Percentiles rank a stretch among this genome's conserved stretches.
These are phyloP conservation scores for Aspergillus puulaauensis DNA, from an alignment of 2,329 filamentous ascomycete genomes.

Conservation along the genomic window DNA sequence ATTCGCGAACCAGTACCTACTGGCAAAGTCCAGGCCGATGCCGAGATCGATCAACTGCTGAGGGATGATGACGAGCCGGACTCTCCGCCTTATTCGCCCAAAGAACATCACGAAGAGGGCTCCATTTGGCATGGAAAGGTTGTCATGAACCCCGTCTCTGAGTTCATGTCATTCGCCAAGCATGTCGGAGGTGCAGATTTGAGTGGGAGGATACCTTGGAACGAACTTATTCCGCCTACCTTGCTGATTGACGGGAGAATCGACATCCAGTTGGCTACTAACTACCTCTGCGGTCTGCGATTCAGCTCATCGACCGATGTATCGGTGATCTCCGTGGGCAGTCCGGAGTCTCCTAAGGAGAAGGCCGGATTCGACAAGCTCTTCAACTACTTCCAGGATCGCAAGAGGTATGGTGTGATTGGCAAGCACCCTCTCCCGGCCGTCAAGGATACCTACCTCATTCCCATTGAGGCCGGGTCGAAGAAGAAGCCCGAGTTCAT, in stretches of 20 bases:
- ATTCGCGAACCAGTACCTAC: conserved; percentile 44
- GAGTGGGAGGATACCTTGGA: conserved; percentile 66
- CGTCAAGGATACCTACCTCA: conserved; percentile 86
- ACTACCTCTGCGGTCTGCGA: conserved; percentile 84
- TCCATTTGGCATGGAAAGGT: conserved; percentile 76
- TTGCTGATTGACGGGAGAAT: conserved; percentile 69
- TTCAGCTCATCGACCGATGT: conserved; percentile 83
- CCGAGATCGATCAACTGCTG: conserved; percentile 86
- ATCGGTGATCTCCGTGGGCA: conserved; percentile 70
- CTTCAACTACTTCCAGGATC: conserved; percentile 82
- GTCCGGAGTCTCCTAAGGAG: conserved; percentile 59
- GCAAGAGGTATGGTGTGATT: conserved; percentile 84
- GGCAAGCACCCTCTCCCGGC: conserved; percentile 71
- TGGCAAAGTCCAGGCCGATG: conserved; percentile 62
- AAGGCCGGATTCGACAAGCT: conserved; percentile 68
- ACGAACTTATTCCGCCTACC: conserved; percentile 67
- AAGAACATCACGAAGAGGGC: conserved; percentile 68
- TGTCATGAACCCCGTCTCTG: conserved; percentile 73
- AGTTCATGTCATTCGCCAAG: conserved; percentile 74
- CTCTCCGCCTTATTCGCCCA: conserved; percentile 80
- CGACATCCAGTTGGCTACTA: conserved; percentile 75
- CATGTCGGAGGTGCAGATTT: conserved; percentile 84
- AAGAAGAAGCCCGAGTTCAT: conserved; percentile 76
- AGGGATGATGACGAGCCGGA: conserved; percentile 79
- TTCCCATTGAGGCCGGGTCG: conserved; percentile 75